Conservation (phyloP, 1,139 yeast species). For the Yamadazyma triangularis region DNA sequence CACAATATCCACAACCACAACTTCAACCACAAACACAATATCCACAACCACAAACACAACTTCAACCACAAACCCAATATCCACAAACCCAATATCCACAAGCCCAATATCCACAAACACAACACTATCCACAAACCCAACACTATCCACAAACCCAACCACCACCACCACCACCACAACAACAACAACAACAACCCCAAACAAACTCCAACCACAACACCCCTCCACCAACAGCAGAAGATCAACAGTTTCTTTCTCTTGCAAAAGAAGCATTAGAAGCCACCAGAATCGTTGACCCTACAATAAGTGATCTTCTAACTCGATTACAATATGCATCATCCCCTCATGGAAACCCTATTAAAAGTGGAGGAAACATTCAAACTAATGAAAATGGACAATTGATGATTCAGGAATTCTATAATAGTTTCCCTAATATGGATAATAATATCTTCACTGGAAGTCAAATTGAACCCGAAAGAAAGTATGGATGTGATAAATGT, state of each 20-base stretch:
- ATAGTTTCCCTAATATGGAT: slow-evolving; percentile 40
- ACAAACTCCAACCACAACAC: no score
- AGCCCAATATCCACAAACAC: no score
- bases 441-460: slow-evolving; percentile 29
- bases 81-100: no score
- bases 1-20: no score
- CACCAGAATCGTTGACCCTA: slow-evolving; percentile 46
- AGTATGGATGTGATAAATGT: slow-evolving; percentile 47
- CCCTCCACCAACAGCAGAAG: slow-evolving; percentile 27
- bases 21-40: no score
- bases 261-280: slow-evolving; percentile 47
- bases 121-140: no score
- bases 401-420: slow-evolving; percentile 41
- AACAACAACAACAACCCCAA: no score
- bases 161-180: no score
- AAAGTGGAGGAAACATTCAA: slow-evolving; percentile 27
- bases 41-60: no score
- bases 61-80: no score
- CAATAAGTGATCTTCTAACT: slow-evolving; percentile 46
- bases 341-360: slow-evolving; percentile 50
- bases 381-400: slow-evolving; percentile 41
- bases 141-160: no score
- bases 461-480: slow-evolving; percentile 16
- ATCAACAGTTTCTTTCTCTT: slow-evolving; percentile 35
- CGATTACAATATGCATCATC: slow-evolving; percentile 51